These are phyloP conservation scores for Ramularia collo-cygni DNA, from an alignment of 2,329 filamentous ascomycete genomes.

Conservation along the genomic window DNA sequence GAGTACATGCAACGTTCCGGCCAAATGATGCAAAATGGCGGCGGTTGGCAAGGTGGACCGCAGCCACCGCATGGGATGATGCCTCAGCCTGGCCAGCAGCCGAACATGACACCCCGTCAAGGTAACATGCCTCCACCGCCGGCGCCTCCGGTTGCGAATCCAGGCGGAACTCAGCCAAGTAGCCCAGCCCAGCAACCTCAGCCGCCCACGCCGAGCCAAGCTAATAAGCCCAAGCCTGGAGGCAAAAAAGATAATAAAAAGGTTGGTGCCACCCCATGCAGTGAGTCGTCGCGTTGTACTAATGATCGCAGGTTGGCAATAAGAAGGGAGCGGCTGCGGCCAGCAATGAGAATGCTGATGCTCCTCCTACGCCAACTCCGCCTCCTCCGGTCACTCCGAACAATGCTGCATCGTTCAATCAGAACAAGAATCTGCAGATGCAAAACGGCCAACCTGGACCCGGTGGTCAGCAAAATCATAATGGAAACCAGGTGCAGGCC, in stretches of 20 bases:
- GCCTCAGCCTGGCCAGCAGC: constrained; percentile 44
- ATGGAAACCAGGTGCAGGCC: constrained; percentile 13
- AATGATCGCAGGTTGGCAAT: constrained; percentile 20
- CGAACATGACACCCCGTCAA: constrained; percentile 63
- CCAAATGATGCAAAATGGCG: constrained; percentile 24
- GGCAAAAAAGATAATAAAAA: constrained; percentile 56
- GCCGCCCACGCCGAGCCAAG: constrained; percentile 69
- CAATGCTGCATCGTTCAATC: constrained; percentile 31
- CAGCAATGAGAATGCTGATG: constrained; percentile 33
- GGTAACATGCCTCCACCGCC: constrained; percentile 51
- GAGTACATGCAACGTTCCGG: constrained; percentile 34
- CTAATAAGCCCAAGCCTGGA: constrained; percentile 66
- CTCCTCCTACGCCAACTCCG: constrained; percentile 42
- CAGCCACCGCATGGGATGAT: constrained; percentile 34
- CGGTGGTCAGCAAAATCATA: constrained; percentile 28
- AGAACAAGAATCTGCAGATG: constrained; percentile 31
- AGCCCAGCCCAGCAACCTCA: constrained; percentile 46
- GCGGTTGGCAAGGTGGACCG: constrained; percentile 32
- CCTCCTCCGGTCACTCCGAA: constrained; percentile 43
- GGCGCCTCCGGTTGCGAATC: constrained; percentile 36
- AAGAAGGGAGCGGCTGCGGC: constrained; percentile 39
- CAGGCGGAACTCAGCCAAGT: constrained; percentile 39
- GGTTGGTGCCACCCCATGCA: too few relatives aligned
- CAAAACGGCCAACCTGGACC: constrained; percentile 28
- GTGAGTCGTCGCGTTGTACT: too few relatives aligned